These are phyloP conservation scores for Naganishia onofrii DNA, from an alignment of 768 basidiomycete genomes.

Conservation along the genomic window DNA sequence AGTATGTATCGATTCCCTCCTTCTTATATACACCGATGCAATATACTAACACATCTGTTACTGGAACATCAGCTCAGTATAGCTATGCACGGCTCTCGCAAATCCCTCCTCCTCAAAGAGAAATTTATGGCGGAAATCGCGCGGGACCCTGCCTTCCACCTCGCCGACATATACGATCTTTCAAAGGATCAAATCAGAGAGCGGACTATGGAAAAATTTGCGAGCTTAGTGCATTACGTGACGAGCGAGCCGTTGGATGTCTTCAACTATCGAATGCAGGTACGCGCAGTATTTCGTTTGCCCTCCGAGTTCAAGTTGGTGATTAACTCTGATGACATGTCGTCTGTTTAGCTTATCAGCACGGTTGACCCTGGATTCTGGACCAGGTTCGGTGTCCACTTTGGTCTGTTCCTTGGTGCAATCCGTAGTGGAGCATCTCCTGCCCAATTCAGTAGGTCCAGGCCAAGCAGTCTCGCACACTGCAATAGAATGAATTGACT, in stretches of 20 bases:
- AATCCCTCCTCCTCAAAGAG: slow-evolving; percentile 49
- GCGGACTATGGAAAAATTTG: slow-evolving; percentile 56
- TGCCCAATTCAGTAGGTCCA: slow-evolving; percentile 50
- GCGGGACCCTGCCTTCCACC: slow-evolving; percentile 53
- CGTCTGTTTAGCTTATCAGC: slow-evolving; percentile 39
- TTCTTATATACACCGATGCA: not conserved
- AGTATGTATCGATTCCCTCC: slow-evolving; percentile 9
- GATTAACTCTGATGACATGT: too few species aligned
- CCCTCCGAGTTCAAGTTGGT: too few species aligned
- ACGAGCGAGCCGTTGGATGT: slow-evolving; percentile 53
- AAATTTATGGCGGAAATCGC: slow-evolving; percentile 53
- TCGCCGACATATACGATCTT: slow-evolving; percentile 54
- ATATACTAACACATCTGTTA: not conserved
- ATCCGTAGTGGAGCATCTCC: slow-evolving; percentile 53
- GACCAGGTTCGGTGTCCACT: slow-evolving; percentile 54
- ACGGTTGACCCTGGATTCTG: slow-evolving; percentile 55
- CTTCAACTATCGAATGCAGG: slow-evolving; percentile 54
- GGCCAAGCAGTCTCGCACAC: not conserved
- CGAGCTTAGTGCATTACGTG: slow-evolving; percentile 53
- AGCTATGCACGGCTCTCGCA: slow-evolving; percentile 51
- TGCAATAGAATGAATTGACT: not conserved
- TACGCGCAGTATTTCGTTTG: slow-evolving; percentile 35
- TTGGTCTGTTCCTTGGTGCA: slow-evolving; percentile 54
- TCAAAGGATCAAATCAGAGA: slow-evolving; percentile 51
- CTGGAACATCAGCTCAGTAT: slow-evolving; percentile 38